Evolutionary conservation across 305 asterid genomes (phyloP).

Genomic region (Fraxinus latifolia): DNA sequence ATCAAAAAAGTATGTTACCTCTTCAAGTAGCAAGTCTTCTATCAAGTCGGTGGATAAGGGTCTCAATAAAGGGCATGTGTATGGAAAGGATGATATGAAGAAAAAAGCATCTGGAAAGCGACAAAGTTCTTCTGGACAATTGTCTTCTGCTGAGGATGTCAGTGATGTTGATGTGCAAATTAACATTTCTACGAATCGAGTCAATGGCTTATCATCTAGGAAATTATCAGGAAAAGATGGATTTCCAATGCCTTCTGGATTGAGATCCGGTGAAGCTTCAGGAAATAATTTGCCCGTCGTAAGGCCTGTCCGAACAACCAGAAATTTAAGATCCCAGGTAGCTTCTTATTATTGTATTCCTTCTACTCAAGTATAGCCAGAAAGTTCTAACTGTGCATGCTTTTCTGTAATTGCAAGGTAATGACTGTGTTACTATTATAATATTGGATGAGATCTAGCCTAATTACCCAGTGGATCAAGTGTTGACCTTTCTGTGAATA

Average conservation of each 20-base stretch:
- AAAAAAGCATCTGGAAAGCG: conserved; percentile 35
- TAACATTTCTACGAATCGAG: conserved; percentile 24
- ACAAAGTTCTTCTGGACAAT: conserved; percentile 32
- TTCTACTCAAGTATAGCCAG: background rate
- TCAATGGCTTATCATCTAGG: conserved; percentile 30
- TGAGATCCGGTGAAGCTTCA: conserved; percentile 31
- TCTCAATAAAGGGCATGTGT: conserved; percentile 26
- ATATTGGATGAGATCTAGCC: background rate
- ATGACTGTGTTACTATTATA: background rate
- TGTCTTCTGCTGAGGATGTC: conserved; percentile 52
- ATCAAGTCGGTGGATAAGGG: conserved; percentile 40
- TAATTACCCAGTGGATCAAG: background rate
- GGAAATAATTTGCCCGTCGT: conserved; percentile 30
- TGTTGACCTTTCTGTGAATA: background rate
- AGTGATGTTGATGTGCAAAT: conserved; percentile 43
- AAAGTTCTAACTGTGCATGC: background rate
- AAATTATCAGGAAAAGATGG: conserved; percentile 30
- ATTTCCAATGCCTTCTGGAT: conserved; percentile 32
- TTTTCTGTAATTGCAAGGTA: background rate
- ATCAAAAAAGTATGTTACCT: conserved; percentile 26
- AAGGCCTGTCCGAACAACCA: conserved; percentile 30
- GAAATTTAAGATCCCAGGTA: conserved; percentile 47
- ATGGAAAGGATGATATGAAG: conserved; percentile 38
- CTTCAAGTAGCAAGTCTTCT: conserved; percentile 35
- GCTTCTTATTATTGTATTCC: conserved; percentile 4